These are phyloP conservation scores for Infundibulicybe gibba DNA, from an alignment of 768 basidiomycete species.

Conservation along the genomic window DNA sequence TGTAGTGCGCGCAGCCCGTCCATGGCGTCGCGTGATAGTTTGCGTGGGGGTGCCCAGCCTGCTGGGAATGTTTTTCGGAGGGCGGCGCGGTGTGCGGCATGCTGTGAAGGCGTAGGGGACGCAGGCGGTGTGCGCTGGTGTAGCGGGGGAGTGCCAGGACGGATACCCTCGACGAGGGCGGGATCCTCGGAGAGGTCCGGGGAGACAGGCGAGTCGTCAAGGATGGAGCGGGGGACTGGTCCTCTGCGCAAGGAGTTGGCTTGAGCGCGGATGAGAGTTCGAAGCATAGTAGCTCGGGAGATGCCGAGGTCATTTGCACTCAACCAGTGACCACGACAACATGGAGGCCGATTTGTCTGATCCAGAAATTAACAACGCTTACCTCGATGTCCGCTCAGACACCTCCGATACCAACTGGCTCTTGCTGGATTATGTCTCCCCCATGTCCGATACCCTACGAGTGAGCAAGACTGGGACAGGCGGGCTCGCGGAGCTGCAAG, in stretches of 20 bases:
- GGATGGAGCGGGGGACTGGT: slow-evolving; percentile 38
- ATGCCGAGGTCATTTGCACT: slow-evolving; percentile 2
- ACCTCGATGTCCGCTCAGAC: slow-evolving; percentile 82
- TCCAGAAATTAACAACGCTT: slow-evolving; percentile 76
- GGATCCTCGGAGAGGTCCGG: slow-evolving; percentile 52
- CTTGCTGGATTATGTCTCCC: slow-evolving; percentile 84
- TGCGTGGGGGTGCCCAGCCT: slow-evolving; percentile 78
- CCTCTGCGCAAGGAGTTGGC: slow-evolving; percentile 29
- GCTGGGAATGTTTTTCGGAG: slow-evolving; percentile 55
- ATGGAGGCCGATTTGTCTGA: slow-evolving; percentile 80
- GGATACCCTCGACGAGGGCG: slow-evolving; percentile 40
- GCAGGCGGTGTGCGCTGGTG: slow-evolving; percentile 35
- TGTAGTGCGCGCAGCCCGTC: slow-evolving; percentile 70
- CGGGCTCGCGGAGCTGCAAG: slow-evolving; percentile 74
- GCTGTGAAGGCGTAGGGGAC: slow-evolving; percentile 43
- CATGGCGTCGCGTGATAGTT: slow-evolving; percentile 83
- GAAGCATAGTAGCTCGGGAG: slow-evolving; percentile 3
- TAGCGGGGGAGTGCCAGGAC: slow-evolving; percentile 28
- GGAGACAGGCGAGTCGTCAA: slow-evolving; percentile 41
- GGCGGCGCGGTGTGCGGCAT: slow-evolving; percentile 44
- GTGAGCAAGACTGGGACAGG: slow-evolving; percentile 79
- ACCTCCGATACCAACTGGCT: slow-evolving; percentile 90
- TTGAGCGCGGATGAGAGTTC: slow-evolving; percentile 3
- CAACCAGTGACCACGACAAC: slow-evolving; percentile 1
- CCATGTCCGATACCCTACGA: slow-evolving; percentile 76